Evolutionary conservation across 2,329 filamentous ascomycete species (phyloP).

Genomic region (Metarhizium humberi): DNA sequence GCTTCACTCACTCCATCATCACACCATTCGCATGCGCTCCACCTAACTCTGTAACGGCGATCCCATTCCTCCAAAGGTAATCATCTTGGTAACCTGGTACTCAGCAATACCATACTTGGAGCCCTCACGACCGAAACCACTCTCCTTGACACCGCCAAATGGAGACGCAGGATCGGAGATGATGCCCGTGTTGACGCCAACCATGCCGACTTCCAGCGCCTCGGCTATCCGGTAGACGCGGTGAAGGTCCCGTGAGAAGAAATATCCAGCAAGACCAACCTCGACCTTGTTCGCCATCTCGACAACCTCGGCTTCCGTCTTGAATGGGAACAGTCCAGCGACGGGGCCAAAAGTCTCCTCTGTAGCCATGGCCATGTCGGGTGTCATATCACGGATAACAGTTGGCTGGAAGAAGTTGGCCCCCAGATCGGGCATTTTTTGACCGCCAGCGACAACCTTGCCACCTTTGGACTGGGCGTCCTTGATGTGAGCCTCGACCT

Average conservation of each 20-base stretch:
- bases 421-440: constrained; percentile 64
- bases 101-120: constrained; percentile 69
- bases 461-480: constrained; percentile 73
- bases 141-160: constrained; percentile 77
- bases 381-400: constrained; percentile 77
- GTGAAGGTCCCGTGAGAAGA: constrained; percentile 63
- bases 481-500: constrained; percentile 70
- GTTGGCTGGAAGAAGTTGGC: constrained; percentile 85
- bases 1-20: too few species aligned
- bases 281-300: constrained; percentile 70
- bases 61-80: constrained; percentile 44
- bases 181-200: constrained; percentile 71
- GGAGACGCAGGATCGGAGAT: constrained; percentile 49
- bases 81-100: constrained; percentile 64
- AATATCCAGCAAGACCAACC: constrained; percentile 89
- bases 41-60: constrained; percentile 42
- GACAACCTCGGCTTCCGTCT: constrained; percentile 82
- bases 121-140: constrained; percentile 72
- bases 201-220: constrained; percentile 75
- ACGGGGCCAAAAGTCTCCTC: constrained; percentile 97
- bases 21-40: too few species aligned
- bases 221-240: constrained; percentile 55
- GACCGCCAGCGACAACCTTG: constrained; percentile 65
- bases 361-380: constrained; percentile 70
- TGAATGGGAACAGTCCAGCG: constrained; percentile 80